These are phyloP conservation scores for Globisporangium barbulae DNA, from an alignment of 352 stramenopile species.

Conservation along the genomic window DNA sequence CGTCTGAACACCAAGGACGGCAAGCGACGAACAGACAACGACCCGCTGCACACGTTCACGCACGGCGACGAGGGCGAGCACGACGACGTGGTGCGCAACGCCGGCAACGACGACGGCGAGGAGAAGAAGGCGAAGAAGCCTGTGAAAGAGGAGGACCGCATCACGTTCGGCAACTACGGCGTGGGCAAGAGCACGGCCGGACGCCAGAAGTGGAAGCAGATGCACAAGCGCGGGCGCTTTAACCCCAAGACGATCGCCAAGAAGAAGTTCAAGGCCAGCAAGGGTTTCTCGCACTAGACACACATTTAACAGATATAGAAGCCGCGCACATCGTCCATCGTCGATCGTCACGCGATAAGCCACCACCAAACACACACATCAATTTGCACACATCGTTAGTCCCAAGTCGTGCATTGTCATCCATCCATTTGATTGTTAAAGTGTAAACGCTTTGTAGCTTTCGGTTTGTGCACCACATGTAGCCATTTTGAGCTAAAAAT, in stretches of 20 bases:
- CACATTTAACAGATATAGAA: constrained; percentile 5
- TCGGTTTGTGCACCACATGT: background rate
- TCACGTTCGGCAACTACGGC: constrained; percentile 87
- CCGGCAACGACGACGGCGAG: constrained; percentile 29
- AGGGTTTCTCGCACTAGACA: constrained; percentile 57
- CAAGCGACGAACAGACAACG: constrained; percentile 92
- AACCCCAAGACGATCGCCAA: constrained; percentile 89
- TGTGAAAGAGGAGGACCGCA: constrained; percentile 69
- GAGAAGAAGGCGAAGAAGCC: constrained; percentile 42
- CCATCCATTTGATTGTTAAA: background rate
- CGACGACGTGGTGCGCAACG: constrained; percentile 15
- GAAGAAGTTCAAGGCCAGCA: constrained; percentile 76
- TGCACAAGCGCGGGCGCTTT: constrained; percentile 90
- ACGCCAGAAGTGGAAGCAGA: constrained; percentile 93
- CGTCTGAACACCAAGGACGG: constrained; percentile 45
- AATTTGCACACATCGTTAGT: background rate
- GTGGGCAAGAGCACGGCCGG: constrained; percentile 92
- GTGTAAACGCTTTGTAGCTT: background rate
- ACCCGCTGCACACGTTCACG: constrained; percentile 96
- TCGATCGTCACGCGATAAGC: background rate
- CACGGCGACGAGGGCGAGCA: constrained; percentile 56
- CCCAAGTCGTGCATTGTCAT: background rate
- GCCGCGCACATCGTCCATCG: background rate
- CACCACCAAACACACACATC: background rate
- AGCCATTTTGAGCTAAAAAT: background rate